Base-by-base conservation (phyloP, 768 basidiomycete species). In the Lentinula boryana region DNA sequence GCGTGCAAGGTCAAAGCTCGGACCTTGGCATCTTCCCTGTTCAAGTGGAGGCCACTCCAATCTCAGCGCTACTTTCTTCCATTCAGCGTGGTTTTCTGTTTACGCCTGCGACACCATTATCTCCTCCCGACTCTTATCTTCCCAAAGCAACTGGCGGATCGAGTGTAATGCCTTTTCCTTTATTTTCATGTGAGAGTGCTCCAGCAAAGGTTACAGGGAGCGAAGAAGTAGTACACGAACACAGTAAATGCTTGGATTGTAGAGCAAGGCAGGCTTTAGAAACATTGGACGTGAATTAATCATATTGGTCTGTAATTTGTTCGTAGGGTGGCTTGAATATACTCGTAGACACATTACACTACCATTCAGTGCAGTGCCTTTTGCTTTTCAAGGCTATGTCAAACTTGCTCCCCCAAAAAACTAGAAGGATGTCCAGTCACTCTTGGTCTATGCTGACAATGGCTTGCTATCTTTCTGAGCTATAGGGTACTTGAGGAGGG, bases 61-160 rank as follows among this genome's bases (percentile, higher is more conserved):
- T 81, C 43, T 79, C 80, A 4, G 67, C 75, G 13, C 73, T 81
- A 31, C 68, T 75, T 41, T 66, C 74, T 43, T 63, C 76, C 9
- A 81, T 81, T 60, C 72, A 81, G 58, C 76, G 72, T 8, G 80
- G 80, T 12, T 81, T 81, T 64, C 62, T 79, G n/a, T 74, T 77
- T 63, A 76, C 79, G 8, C 79, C 78, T 13, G 69, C 68, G 18
- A 70, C 73, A 1, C 77, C 77, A 3, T 69, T 80, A 16, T 75
- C 79, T 1, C 77, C 79, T 7, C 75, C 76, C 16, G 70, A 74
- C 57, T 70, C 73, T 23, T 76, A 79, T 60, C 48, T 67, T 2
- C 59, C 44, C 44, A 58, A 50, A 49, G 57, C n/a, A 33, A n/a
- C 2, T 16, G 44, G 46, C 9, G 18, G 5, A 21, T 23, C 33